These are phyloP conservation scores for Scalesia atractyloides DNA, from an alignment of 129 eudicot genomes.

Conservation along the genomic window DNA sequence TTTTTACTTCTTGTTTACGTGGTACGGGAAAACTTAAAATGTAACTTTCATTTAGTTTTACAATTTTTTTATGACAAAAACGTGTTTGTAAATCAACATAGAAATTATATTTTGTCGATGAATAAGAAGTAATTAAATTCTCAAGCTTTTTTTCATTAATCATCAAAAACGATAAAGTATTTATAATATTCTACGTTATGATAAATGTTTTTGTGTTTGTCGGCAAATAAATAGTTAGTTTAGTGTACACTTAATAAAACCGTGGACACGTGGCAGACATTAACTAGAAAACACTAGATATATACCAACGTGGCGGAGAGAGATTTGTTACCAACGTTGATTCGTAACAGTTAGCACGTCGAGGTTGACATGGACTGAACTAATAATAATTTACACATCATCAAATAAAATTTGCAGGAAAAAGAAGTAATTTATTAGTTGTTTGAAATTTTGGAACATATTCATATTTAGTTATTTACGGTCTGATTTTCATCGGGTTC, in stretches of 20 bases:
- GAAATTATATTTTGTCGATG: no score
- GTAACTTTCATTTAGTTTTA: no score
- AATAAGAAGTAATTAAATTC: no score
- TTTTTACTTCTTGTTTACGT: no score
- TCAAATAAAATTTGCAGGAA: background rate
- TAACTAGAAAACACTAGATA: background rate
- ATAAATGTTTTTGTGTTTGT: background rate
- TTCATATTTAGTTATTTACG: no score
- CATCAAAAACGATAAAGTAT: background rate
- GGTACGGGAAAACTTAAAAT: no score
- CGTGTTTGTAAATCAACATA: no score
- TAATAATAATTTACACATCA: background rate
- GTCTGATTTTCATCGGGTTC: no score
- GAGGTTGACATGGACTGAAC: background rate
- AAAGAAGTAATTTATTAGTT: background rate
- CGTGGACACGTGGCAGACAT: background rate
- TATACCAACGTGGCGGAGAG: constrained; percentile 1
- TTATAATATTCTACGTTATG: background rate
- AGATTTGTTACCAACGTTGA: background rate
- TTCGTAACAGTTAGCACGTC: constrained; percentile 8
- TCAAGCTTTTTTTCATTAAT: no score
- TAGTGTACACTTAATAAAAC: background rate
- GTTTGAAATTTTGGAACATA: no score
- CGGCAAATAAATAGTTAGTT: background rate
- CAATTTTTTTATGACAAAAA: no score